Conservation (phyloP, 1,284 basidiomycete genomes). For the Cutaneotrichosporon sp. region DNA sequence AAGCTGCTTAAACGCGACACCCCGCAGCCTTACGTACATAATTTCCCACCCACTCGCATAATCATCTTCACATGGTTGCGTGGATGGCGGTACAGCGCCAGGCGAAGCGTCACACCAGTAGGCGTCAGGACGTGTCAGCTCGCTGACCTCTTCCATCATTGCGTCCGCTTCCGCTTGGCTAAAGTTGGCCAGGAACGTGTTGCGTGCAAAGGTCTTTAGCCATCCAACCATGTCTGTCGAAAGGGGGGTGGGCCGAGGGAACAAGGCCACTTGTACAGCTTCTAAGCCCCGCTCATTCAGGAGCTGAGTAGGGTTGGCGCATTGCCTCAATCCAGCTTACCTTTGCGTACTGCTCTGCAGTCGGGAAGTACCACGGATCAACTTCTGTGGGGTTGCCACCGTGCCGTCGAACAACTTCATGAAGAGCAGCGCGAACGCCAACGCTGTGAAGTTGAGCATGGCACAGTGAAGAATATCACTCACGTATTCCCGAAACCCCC, state of each 20-base stretch:
- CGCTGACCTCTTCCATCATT: slow-evolving; percentile 63
- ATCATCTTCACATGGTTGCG: slow-evolving; percentile 8
- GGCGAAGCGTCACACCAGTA: slow-evolving; percentile 42
- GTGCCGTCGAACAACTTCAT: slow-evolving; percentile 55
- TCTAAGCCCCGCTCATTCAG: slow-evolving; percentile 57
- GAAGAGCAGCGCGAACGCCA: slow-evolving; percentile 60
- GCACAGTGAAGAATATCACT: slow-evolving; percentile 2
- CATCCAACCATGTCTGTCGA: slow-evolving; percentile 60
- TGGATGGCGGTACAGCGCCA: slow-evolving; percentile 16
- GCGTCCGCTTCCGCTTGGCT: slow-evolving; percentile 55
- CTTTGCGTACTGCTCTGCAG: slow-evolving; percentile 59
- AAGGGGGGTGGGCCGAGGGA: slow-evolving; percentile 65
- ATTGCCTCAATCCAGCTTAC: slow-evolving; percentile 49
- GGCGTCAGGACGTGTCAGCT: slow-evolving; percentile 58
- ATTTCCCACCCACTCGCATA: slow-evolving; percentile 56
- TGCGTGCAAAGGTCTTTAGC: slow-evolving; percentile 63
- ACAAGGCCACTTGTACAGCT: slow-evolving; percentile 57
- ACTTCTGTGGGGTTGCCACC: slow-evolving; percentile 58
- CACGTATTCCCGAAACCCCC: slow-evolving; percentile 57
- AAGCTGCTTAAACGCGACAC: slow-evolving; percentile 39
- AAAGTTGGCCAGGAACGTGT: slow-evolving; percentile 56
- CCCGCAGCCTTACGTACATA: slow-evolving; percentile 67
- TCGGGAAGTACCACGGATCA: slow-evolving; percentile 83
- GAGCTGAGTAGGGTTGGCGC: too few relatives aligned
- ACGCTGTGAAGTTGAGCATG: slow-evolving; percentile 3